Base-by-base conservation (phyloP, 768 basidiomycete genomes). In the Tylopilus plumbeoviolaceoides region DNA sequence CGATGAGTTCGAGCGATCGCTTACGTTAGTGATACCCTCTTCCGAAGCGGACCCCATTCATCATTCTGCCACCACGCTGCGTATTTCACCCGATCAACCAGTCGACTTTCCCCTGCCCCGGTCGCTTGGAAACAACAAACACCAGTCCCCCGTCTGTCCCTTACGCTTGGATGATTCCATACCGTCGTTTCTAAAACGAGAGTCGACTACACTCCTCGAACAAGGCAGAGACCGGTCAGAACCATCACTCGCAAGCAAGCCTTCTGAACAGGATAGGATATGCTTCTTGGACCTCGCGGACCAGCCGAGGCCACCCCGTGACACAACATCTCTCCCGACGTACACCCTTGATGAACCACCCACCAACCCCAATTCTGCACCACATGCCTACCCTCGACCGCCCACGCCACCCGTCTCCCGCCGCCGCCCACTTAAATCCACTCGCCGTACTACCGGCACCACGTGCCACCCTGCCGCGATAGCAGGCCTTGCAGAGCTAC, bases 321-420 rank as follows among this genome's bases (percentile, higher is more conserved):
- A 8, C 1, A 5, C n/a, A 14, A 40, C 6, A 9, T 40, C 36
- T 18, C 7, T 23, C 15, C 11, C 21, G 15, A 7, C 35, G 10
- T 12, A 38, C n/a, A 18, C 36, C n/a, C 6, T 4, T n/a, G 6
- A 2, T 18, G 8, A 18, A n/a, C 17, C n/a, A 8, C n/a, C 7
- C 36, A n/a, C 36, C n/a, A 38, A 2, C 36, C 36, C 36, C n/a
- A n/a, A 8, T 38, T 15, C 36, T 18, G 17, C n/a, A 38, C 36
- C 17, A 15, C n/a, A 18, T 38, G 36, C n/a, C 36, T 10, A 7
- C n/a, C 58, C 49, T 15, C 53, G 59, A 23, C 53, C 54, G 0
- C 54, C 49, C 3, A 61, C 54, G 1, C 59, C 54, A 15, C 50
- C 50, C 5, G n/a, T 5, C 23, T 41, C 53, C 4, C 53, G 38